Conservation (phyloP, 495 filamentous ascomycete genomes). For the Aspergillus wentii region DNA sequence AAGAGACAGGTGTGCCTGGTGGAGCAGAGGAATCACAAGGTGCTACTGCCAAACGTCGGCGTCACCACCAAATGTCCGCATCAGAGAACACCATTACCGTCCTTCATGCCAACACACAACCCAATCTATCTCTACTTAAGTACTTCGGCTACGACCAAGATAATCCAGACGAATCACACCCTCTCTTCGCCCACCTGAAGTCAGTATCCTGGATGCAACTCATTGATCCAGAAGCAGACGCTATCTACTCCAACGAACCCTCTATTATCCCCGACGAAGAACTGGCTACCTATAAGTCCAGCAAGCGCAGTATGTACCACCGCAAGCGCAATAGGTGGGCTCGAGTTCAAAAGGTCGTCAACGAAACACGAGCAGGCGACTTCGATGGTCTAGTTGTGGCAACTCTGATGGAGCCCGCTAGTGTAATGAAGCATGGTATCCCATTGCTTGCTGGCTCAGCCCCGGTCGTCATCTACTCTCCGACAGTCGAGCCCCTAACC, state of each 20-base stretch:
- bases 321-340: slow-evolving; percentile 83
- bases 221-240: slow-evolving; percentile 65
- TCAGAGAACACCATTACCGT: slow-evolving; percentile 80
- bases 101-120: slow-evolving; percentile 82
- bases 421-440: slow-evolving; percentile 64
- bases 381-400: slow-evolving; percentile 84
- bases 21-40: slow-evolving; percentile 8
- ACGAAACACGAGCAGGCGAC: slow-evolving; percentile 65
- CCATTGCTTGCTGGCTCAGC: slow-evolving; percentile 81
- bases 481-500: slow-evolving; percentile 70
- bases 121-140: slow-evolving; percentile 78
- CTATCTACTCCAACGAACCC: slow-evolving; percentile 59
- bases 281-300: slow-evolving; percentile 63
- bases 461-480: slow-evolving; percentile 77
- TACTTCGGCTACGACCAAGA: slow-evolving; percentile 79
- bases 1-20: slow-evolving; percentile 12
- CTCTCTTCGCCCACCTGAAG: slow-evolving; percentile 75
- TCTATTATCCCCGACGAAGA: slow-evolving; percentile 45
- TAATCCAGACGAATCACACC: slow-evolving; percentile 64
- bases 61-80: slow-evolving; percentile 42
- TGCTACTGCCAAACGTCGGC: slow-evolving; percentile 13
- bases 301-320: slow-evolving; percentile 73
- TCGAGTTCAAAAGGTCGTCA: slow-evolving; percentile 58
- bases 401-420: slow-evolving; percentile 71
- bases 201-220: slow-evolving; percentile 88